These are phyloP conservation scores for Neospermospora avenae DNA, from an alignment of 2,329 filamentous ascomycete species.

Conservation along the genomic window DNA sequence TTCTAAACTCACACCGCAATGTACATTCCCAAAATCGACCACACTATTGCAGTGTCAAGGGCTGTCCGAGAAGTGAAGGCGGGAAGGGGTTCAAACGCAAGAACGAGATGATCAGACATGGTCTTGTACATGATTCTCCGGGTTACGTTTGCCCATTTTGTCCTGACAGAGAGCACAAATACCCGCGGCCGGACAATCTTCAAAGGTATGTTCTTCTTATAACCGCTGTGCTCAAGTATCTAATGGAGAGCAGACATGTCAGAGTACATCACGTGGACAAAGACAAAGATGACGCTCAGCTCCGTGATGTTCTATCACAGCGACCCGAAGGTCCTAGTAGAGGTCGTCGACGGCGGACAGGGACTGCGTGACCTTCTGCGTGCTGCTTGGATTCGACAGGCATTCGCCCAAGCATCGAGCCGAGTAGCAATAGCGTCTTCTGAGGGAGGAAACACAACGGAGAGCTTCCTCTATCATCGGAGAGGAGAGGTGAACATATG, in stretches of 20 bases:
- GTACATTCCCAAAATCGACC: conserved; percentile 64
- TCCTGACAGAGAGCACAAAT: conserved; percentile 87
- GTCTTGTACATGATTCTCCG: conserved; percentile 88
- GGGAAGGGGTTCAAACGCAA: conserved; percentile 70
- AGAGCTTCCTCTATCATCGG: no score
- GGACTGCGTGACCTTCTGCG: conserved; percentile 21
- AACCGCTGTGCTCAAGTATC: not conserved
- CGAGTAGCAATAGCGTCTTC: not conserved
- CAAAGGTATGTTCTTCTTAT: conserved; percentile 66
- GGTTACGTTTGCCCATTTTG: conserved; percentile 97
- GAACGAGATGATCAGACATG: conserved; percentile 72
- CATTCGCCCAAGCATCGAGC: not conserved
- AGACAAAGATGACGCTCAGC: conserved; percentile 76
- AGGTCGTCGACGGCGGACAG: conserved; percentile 63
- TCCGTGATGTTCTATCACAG: conserved; percentile 83
- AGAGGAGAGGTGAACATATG: not conserved
- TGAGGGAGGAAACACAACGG: no score
- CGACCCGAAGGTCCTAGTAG: conserved; percentile 79
- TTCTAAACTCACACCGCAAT: conserved; percentile 77
- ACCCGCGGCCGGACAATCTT: conserved; percentile 91
- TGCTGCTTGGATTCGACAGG: conserved; percentile 1
- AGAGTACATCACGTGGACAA: conserved; percentile 88
- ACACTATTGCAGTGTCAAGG: conserved; percentile 62
- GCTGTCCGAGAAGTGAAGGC: conserved; percentile 59
- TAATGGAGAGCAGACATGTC: conserved; percentile 64